These are phyloP conservation scores for Camellia oleifera DNA, from an alignment of 179 eudicot genomes.

Conservation along the genomic window DNA sequence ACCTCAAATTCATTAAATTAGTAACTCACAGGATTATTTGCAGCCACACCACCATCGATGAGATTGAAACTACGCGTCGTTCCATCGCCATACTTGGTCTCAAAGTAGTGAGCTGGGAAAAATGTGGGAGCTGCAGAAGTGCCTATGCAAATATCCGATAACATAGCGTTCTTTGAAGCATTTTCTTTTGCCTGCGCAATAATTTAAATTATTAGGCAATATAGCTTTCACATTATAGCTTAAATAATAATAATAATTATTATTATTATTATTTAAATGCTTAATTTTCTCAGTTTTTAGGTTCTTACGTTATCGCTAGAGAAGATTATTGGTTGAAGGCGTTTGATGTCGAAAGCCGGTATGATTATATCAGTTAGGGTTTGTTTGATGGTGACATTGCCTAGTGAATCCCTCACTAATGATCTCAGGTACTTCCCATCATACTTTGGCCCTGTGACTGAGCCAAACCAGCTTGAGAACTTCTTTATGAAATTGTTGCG, in stretches of 20 bases:
- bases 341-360: conserved; percentile 75
- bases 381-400: conserved; percentile 43
- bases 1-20: background rate
- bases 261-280: too few species aligned
- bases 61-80: conserved; percentile 49
- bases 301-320: conserved; percentile 50
- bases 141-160: conserved; percentile 22
- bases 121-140: conserved; percentile 82
- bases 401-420: conserved; percentile 36
- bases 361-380: conserved; percentile 73
- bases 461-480: conserved; percentile 27
- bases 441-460: conserved; percentile 56
- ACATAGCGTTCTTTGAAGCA: conserved; percentile 35
- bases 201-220: background rate
- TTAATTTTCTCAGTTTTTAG: background rate
- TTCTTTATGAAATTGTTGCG: conserved; percentile 19
- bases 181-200: conserved; percentile 35
- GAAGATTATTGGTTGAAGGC: conserved; percentile 67
- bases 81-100: conserved; percentile 51
- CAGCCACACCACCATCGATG: conserved; percentile 80
- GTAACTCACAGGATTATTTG: conserved; percentile 63
- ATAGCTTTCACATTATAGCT: background rate
- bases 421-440: conserved; percentile 59
- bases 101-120: conserved; percentile 64
- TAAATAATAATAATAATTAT: too few species aligned